These are phyloP conservation scores for Dalechampia spathulata DNA, from an alignment of 441 rosid genomes.

Conservation along the genomic window DNA sequence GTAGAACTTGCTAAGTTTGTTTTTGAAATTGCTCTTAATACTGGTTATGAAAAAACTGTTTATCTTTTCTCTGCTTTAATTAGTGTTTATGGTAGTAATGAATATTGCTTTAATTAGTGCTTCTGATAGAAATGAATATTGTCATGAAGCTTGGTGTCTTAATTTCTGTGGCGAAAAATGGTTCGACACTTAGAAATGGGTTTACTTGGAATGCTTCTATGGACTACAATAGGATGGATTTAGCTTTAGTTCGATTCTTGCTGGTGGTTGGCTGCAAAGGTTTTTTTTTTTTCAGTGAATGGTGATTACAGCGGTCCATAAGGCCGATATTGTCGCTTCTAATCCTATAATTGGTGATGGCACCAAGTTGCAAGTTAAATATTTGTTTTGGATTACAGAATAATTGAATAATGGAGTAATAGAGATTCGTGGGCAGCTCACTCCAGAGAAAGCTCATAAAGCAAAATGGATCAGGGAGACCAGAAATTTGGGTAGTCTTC, in stretches of 20 bases:
- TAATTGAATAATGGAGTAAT: conserved; percentile 39
- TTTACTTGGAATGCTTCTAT: conserved; percentile 75
- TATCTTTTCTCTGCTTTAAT: conserved; percentile 80
- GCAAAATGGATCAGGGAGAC: conserved; percentile 38
- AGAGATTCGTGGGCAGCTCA: conserved; percentile 58
- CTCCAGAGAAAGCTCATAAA: conserved; percentile 40
- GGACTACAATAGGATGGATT: conserved; percentile 81
- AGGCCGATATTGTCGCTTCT: conserved; percentile 46
- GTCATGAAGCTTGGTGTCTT: too few relatives aligned
- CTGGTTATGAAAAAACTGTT: conserved; percentile 81
- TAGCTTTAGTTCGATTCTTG: conserved; percentile 73
- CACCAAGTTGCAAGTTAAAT: conserved; percentile 21
- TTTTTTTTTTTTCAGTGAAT: too few relatives aligned
- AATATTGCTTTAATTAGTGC: conserved; percentile 54
- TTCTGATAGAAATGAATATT: too few relatives aligned
- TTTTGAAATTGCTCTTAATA: conserved; percentile 52
- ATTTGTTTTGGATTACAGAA: conserved; percentile 22
- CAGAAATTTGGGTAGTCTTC: conserved; percentile 63
- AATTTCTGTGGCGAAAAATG: conserved; percentile 54
- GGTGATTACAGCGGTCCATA: conserved; percentile 47
- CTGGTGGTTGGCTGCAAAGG: conserved; percentile 70
- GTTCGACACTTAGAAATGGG: conserved; percentile 77
- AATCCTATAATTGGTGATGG: conserved; percentile 31
- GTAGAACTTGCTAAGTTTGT: conserved; percentile 57
- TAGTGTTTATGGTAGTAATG: conserved; percentile 80